These are phyloP conservation scores for Lithocarpus polystachyus DNA, from an alignment of 306 rosid genomes.

Conservation along the genomic window DNA sequence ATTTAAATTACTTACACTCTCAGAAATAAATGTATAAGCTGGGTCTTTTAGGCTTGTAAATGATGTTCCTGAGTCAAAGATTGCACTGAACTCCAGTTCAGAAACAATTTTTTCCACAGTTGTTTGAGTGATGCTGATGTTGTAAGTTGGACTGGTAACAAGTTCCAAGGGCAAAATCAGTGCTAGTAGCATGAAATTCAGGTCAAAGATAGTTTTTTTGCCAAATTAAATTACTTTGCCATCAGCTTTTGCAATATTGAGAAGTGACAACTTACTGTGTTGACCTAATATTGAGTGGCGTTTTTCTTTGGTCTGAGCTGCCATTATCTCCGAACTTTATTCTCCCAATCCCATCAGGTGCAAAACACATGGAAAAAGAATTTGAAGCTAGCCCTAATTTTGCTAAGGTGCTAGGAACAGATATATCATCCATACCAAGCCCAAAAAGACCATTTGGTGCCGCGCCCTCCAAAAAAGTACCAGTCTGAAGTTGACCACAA, in stretches of 20 bases:
- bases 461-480: slow-evolving; percentile 57
- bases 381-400: slow-evolving; percentile 48
- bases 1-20: slow-evolving; percentile 46
- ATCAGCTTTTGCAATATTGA: not conserved
- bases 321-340: slow-evolving; percentile 79
- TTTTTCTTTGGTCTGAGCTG: slow-evolving; percentile 55
- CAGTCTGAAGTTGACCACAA: slow-evolving; percentile 81
- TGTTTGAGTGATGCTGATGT: slow-evolving; percentile 66
- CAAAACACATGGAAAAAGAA: slow-evolving; percentile 95
- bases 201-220: slow-evolving; percentile 3
- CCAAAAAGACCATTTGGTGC: slow-evolving; percentile 92
- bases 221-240: not conserved
- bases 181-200: slow-evolving; percentile 8
- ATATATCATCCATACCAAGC: slow-evolving; percentile 61
- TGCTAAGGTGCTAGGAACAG: slow-evolving; percentile 87
- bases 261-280: slow-evolving; percentile 41
- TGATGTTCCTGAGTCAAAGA: slow-evolving; percentile 89
- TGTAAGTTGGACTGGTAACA: slow-evolving; percentile 65
- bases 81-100: slow-evolving; percentile 54
- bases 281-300: slow-evolving; percentile 51
- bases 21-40: slow-evolving; percentile 55
- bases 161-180: slow-evolving; percentile 18
- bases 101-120: slow-evolving; percentile 34
- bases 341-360: slow-evolving; percentile 57
- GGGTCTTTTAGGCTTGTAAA: slow-evolving; percentile 79